Evolutionary conservation across 2,329 filamentous ascomycete species (phyloP).

Genomic region (Pseudopithomyces chartarum): DNA sequence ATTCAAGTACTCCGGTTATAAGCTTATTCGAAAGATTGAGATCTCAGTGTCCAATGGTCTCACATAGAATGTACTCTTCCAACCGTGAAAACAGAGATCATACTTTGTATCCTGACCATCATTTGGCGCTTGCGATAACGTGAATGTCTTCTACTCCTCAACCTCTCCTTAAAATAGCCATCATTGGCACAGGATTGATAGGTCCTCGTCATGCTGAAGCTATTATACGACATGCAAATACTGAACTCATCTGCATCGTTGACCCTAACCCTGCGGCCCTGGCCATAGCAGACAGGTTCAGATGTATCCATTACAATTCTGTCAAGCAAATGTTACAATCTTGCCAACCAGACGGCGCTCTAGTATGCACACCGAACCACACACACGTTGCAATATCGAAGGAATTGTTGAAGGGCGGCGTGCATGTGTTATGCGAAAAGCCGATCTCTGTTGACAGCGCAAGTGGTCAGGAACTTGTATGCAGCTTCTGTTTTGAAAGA

Average conservation of each 20-base stretch:
- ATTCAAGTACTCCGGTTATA: too few species aligned
- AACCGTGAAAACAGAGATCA: too few species aligned
- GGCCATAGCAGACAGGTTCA: slow-evolving; percentile 42
- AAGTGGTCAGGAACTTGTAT: slow-evolving; percentile 42
- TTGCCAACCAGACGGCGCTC: slow-evolving; percentile 57
- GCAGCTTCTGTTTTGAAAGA: neutral
- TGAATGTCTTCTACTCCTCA: neutral
- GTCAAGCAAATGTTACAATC: slow-evolving; percentile 50
- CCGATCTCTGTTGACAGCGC: slow-evolving; percentile 54
- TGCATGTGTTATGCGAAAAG: slow-evolving; percentile 65
- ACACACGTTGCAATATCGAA: slow-evolving; percentile 59
- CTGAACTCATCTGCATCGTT: slow-evolving; percentile 52
- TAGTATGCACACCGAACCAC: slow-evolving; percentile 65
- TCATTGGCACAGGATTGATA: slow-evolving; percentile 57
- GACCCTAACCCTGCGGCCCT: slow-evolving; percentile 51
- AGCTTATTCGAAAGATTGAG: too few species aligned
- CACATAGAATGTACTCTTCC: too few species aligned
- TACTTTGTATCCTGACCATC: neutral
- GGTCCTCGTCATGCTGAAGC: slow-evolving; percentile 57
- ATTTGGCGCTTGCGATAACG: neutral
- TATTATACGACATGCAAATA: slow-evolving; percentile 45
- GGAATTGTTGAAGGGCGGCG: slow-evolving; percentile 53
- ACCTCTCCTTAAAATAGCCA: slow-evolving; percentile 38
- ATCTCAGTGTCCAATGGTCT: too few species aligned
- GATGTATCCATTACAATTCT: slow-evolving; percentile 48